phyloP scores from a whole-genome alignment of 2,329 filamentous ascomycete genomes.

The Trichoderma sp. region DNA sequence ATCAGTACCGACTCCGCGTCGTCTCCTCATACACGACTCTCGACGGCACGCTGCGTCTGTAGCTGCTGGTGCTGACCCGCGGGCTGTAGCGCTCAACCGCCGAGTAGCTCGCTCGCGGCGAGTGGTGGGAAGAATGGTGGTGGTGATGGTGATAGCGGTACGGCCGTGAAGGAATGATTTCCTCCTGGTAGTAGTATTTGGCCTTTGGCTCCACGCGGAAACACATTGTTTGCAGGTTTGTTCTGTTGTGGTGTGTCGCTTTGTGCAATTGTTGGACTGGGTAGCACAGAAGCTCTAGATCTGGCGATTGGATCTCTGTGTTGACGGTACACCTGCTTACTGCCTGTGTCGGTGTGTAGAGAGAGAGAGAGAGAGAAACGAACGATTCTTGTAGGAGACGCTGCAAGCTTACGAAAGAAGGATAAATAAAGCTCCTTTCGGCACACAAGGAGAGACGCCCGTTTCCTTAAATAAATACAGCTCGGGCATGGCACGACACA shows the following conservation, averaged over 20 bases:
- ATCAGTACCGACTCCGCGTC: constrained; percentile 34
- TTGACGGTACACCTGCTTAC: neutral
- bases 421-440: neutral
- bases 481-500: neutral
- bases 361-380: neutral
- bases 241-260: neutral
- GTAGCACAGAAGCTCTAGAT: neutral
- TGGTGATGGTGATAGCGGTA: constrained; percentile 36
- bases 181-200: constrained; percentile 57
- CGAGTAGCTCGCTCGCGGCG: constrained; percentile 45
- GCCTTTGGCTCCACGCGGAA: constrained; percentile 45
- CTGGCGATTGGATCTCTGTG: neutral
- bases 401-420: neutral
- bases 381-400: neutral
- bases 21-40: constrained; percentile 43
- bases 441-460: neutral
- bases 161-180: constrained; percentile 48
- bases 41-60: constrained; percentile 9
- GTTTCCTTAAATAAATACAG: constrained; percentile 12
- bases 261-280: neutral
- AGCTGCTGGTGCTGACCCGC: constrained; percentile 38
- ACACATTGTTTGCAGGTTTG: constrained; percentile 39
- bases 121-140: constrained; percentile 27
- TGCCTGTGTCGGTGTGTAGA: neutral
- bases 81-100: constrained; percentile 40